Evolutionary conservation across 441 rosid genomes (phyloP).

Genomic region (Manihot esculenta): DNA sequence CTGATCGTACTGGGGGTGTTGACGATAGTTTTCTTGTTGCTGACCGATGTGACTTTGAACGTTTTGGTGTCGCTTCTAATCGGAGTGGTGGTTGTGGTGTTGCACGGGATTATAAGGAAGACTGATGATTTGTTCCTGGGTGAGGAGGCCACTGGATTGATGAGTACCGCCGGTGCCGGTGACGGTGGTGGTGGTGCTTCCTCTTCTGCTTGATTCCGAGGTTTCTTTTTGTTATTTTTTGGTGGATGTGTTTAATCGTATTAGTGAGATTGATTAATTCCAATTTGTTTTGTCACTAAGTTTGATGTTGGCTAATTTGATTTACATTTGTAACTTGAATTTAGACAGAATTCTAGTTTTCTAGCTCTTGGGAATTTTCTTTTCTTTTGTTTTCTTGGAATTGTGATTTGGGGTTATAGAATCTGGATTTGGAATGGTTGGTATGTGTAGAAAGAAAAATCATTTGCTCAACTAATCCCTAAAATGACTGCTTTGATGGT

Average conservation of each 20-base stretch:
- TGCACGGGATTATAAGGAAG: conserved; percentile 47
- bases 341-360: background rate
- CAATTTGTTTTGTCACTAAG: background rate
- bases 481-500: too few species aligned
- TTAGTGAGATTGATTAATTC: background rate
- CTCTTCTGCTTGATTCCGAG: conserved; percentile 26
- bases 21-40: conserved; percentile 47
- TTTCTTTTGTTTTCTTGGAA: too few species aligned
- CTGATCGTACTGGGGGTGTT: conserved; percentile 34
- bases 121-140: conserved; percentile 49
- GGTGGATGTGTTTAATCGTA: background rate
- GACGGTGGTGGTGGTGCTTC: conserved; percentile 20
- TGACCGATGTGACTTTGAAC: conserved; percentile 52
- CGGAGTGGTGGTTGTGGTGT: conserved; percentile 32
- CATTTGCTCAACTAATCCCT: too few species aligned
- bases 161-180: conserved; percentile 12
- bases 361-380: background rate
- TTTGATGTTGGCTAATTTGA: background rate
- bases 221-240: background rate
- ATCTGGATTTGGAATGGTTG: too few species aligned
- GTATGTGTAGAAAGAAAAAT: too few species aligned
- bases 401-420: too few species aligned
- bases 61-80: conserved; percentile 48
- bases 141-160: conserved; percentile 35
- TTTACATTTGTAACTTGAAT: background rate